A percentile compares a stretch with the other conserved stretches of the same genome.
Evolutionary conservation across 805 yeast species (phyloP).

Genomic region (Starmerella kuoi): DNA sequence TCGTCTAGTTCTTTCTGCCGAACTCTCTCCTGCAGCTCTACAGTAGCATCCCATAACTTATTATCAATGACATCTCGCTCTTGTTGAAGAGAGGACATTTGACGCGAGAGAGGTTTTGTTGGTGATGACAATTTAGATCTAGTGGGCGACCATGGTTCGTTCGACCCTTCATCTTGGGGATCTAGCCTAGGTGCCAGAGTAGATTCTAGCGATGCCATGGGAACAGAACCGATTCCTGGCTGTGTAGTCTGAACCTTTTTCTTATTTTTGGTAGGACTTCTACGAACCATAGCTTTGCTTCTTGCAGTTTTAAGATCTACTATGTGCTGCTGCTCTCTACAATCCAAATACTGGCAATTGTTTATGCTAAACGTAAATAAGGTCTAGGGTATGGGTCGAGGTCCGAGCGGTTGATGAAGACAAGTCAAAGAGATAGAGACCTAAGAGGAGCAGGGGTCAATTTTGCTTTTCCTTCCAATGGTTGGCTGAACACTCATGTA

Average conservation of each 20-base stretch:
- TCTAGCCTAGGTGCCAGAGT: not conserved
- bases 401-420: too few relatives aligned
- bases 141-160: constrained; percentile 14
- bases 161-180: not conserved
- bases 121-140: constrained; percentile 17
- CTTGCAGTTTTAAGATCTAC: too few relatives aligned
- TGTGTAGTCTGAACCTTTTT: not conserved
- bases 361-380: not conserved
- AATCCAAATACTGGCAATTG: too few relatives aligned
- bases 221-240: not conserved
- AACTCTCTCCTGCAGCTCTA: constrained; percentile 26
- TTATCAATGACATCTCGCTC: constrained; percentile 25
- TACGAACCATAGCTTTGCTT: constrained; percentile 3
- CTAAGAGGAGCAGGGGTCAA: too few relatives aligned
- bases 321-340: too few relatives aligned
- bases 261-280: constrained; percentile 7
- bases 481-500: too few relatives aligned
- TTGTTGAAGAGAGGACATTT: constrained; percentile 11
- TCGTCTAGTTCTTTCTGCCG: constrained; percentile 21
- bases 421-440: too few relatives aligned
- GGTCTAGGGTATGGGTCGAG: not conserved
- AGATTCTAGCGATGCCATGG: not conserved
- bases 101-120: constrained; percentile 1
- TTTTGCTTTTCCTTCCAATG: too few relatives aligned
- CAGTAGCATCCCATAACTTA: constrained; percentile 31